Evolutionary conservation across 192 early-diverging fungal genomes (phyloP).

Genomic region (Coemansia sp.): DNA sequence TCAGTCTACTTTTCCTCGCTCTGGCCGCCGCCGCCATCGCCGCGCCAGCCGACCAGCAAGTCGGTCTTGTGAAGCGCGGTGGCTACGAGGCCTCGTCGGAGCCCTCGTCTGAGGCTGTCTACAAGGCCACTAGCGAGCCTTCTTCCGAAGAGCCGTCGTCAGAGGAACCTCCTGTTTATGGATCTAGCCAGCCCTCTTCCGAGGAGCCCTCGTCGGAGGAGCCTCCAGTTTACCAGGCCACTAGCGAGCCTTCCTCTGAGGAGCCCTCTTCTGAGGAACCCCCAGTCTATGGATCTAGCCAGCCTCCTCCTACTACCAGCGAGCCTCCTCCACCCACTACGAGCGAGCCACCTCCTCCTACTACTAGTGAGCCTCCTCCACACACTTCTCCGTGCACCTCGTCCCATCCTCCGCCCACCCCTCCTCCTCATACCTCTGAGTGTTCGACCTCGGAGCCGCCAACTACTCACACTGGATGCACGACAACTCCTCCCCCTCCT

Average conservation of each 20-base stretch:
- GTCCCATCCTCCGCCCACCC: background rate
- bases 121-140: constrained; percentile 25
- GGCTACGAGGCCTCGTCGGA: constrained; percentile 19
- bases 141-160: constrained; percentile 11
- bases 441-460: constrained; percentile 7
- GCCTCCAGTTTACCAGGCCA: constrained; percentile 11
- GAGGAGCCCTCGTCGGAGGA: constrained; percentile 27
- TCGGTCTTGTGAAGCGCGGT: constrained; percentile 32
- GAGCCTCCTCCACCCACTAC: constrained; percentile 14
- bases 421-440: constrained; percentile 5
- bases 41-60: constrained; percentile 21
- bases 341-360: constrained; percentile 16
- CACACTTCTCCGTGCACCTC: constrained; percentile 11
- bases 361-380: background rate
- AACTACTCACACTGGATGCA: background rate
- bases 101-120: constrained; percentile 18
- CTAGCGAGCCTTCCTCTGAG: constrained; percentile 11
- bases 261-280: constrained; percentile 14
- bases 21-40: constrained; percentile 32
- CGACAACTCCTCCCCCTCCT: constrained; percentile 8
- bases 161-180: constrained; percentile 11
- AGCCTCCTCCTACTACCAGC: constrained; percentile 7
- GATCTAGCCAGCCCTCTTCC: constrained; percentile 5
- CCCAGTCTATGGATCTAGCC: constrained; percentile 6
- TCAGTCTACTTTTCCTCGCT: constrained; percentile 44